Evolutionary conservation across 1,284 basidiomycete genomes (phyloP), one percentile per base, ranked within the genome.

Genomic region (Tausonia pullulans): DNA sequence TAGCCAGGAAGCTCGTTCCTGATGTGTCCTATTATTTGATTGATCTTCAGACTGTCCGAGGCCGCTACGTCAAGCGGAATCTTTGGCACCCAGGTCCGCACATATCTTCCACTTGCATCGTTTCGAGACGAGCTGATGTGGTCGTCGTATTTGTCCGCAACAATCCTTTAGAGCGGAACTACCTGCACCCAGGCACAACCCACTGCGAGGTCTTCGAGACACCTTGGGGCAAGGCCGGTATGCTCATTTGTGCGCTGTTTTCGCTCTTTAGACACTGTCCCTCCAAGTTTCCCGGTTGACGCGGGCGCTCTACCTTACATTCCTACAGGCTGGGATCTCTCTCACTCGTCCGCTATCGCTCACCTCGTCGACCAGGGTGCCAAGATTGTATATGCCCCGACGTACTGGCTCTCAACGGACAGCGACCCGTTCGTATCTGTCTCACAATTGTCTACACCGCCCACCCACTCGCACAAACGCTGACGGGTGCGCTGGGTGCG

Each of bases 321-420:
- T 11, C 51, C 5, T 50, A 5, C 58, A 75, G 74, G 74, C 68
- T 77, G 76, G 75, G 76, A 77, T 65, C 66, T 75, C 53, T 74
- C 74, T 5, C 74, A 76, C 62, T 73, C 74, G 1, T 65, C 67
- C 3, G 71, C 72, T 5, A 72, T 72, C 3, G 72, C 73, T 59
- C 56, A 50, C 3, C 68, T 77, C 0, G 71, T 72, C 5, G 69
- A 72, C 60, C 69, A 70, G 66, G 74, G 74, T 11, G 75, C 70
- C 6, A 71, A 74, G 51, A 69, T 77, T 46, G 71, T 77, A 60
- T 71, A 76, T 59, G 73, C 71, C 7, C 75, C 75, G 16, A 75
- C 75, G 0, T 77, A 74, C 68, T 76, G 76, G 76, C 68, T 72
- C 7, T 68, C 70, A 5, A 75, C 70, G 0, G 76, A 77, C 67